Conservation (phyloP, 78 protist genomes). For the Dictyostelium firmibasis region DNA sequence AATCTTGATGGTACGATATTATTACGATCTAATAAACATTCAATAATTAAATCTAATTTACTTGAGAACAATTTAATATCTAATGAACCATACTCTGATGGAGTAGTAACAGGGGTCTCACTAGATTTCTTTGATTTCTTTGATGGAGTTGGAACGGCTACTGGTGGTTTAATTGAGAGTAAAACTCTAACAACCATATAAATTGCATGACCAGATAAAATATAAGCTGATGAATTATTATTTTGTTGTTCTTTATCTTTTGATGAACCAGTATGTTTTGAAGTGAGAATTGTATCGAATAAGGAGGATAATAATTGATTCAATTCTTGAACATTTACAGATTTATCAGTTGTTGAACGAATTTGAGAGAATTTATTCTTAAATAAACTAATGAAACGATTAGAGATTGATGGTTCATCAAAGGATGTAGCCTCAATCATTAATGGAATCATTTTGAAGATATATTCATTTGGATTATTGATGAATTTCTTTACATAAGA, state of each 20-base stretch:
- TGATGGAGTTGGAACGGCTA: background rate
- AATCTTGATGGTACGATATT: constrained; percentile 25
- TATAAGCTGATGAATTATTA: constrained; percentile 29
- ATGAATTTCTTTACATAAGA: constrained; percentile 43
- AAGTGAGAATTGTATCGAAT: constrained; percentile 25
- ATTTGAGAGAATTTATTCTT: constrained; percentile 28
- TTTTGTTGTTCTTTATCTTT: constrained; percentile 13
- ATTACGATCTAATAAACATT: constrained; percentile 5
- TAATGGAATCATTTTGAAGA: constrained; percentile 45
- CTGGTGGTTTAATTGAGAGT: background rate
- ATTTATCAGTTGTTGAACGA: constrained; percentile 3
- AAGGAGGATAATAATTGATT: background rate
- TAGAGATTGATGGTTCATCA: constrained; percentile 70
- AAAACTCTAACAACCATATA: constrained; percentile 39
- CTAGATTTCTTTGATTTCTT: background rate
- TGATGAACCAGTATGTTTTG: background rate
- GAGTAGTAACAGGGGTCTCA: background rate
- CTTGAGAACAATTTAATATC: background rate
- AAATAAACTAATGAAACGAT: constrained; percentile 48
- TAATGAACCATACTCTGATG: constrained; percentile 10
- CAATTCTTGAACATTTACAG: background rate
- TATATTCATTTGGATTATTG: constrained; percentile 7
- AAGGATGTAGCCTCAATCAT: constrained; percentile 36
- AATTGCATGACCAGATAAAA: constrained; percentile 56
- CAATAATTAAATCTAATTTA: constrained; percentile 2